Evolutionary conservation across 148 eudicot genomes (phyloP).

Genomic region (Chenopodium suecicum): DNA sequence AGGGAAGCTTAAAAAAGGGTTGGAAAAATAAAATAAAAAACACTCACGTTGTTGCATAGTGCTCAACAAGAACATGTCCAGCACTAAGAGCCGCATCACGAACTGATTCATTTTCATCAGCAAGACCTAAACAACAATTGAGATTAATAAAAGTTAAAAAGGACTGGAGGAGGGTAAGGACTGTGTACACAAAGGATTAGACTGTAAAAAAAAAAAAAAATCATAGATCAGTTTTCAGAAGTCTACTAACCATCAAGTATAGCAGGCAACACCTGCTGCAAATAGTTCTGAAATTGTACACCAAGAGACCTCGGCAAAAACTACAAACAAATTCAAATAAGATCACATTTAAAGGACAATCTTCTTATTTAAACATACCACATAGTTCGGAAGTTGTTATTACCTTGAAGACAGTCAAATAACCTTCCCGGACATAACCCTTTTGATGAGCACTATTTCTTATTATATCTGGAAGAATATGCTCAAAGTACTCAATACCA

Average conservation of each 20-base stretch:
- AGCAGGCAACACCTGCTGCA: constrained; percentile 92
- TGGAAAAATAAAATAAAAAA: background rate
- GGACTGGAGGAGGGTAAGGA: background rate
- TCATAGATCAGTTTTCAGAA: background rate
- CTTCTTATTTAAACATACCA: background rate
- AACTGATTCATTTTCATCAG: constrained; percentile 99
- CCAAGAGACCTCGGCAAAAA: constrained; percentile 92
- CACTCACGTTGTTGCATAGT: constrained; percentile 90
- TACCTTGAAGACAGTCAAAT: constrained; percentile 90
- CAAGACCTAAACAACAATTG: constrained; percentile 57
- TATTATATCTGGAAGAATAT: constrained; percentile 82
- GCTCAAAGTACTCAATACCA: constrained; percentile 79
- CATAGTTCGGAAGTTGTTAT: background rate
- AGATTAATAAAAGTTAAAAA: background rate
- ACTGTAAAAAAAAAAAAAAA: background rate
- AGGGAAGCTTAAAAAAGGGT: no score
- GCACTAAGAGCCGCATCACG: constrained; percentile 98
- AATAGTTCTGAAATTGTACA: constrained; percentile 87
- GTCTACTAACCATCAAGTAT: constrained; percentile 78
- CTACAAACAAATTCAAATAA: constrained; percentile 42
- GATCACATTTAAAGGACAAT: background rate
- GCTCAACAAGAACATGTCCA: constrained; percentile 97
- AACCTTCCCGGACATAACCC: constrained; percentile 92
- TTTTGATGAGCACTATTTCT: constrained; percentile 92
- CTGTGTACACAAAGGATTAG: background rate